These are phyloP conservation scores for Chlorophyllum brunneum DNA, from an alignment of 768 basidiomycete genomes.

Conservation along the genomic window DNA sequence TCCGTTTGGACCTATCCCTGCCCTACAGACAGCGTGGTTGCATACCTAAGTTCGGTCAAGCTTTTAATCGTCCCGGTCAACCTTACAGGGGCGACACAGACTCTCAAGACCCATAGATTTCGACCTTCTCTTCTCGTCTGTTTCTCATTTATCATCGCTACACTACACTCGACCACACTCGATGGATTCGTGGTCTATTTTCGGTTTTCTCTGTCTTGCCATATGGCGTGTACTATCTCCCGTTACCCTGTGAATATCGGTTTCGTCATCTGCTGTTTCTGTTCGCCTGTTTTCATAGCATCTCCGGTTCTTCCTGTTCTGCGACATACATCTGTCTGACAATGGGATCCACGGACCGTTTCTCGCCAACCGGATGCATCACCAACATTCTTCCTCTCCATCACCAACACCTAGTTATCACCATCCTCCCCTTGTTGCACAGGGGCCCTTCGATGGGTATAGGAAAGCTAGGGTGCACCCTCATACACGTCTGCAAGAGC, in stretches of 20 bases:
- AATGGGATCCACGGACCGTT: slow-evolving; percentile 10
- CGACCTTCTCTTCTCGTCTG: slow-evolving; percentile 23
- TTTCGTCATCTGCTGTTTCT: slow-evolving; percentile 23
- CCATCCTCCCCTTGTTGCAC: not conserved
- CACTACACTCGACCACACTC: slow-evolving; percentile 26
- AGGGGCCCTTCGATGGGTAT: not conserved
- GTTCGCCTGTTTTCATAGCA: slow-evolving; percentile 24
- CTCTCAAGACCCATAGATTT: slow-evolving; percentile 18
- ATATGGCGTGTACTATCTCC: slow-evolving; percentile 27
- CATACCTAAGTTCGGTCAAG: slow-evolving; percentile 12
- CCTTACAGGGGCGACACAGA: slow-evolving; percentile 8
- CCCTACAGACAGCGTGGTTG: slow-evolving; percentile 25
- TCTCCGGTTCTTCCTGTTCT: slow-evolving; percentile 19
- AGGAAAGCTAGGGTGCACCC: not conserved
- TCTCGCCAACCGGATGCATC: slow-evolving; percentile 6
- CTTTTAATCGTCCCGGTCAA: too few relatives aligned
- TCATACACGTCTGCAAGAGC: not conserved
- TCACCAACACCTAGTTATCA: not conserved
- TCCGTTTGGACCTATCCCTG: slow-evolving; percentile 41
- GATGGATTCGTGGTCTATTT: slow-evolving; percentile 25
- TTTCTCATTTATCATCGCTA: slow-evolving; percentile 19
- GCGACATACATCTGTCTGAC: slow-evolving; percentile 1
- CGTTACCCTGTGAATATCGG: slow-evolving; percentile 30
- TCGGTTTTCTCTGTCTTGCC: slow-evolving; percentile 21
- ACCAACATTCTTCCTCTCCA: slow-evolving; percentile 4